These are phyloP conservation scores for Xerocomus spinulosus DNA, from an alignment of 768 basidiomycete species.

Conservation along the genomic window DNA sequence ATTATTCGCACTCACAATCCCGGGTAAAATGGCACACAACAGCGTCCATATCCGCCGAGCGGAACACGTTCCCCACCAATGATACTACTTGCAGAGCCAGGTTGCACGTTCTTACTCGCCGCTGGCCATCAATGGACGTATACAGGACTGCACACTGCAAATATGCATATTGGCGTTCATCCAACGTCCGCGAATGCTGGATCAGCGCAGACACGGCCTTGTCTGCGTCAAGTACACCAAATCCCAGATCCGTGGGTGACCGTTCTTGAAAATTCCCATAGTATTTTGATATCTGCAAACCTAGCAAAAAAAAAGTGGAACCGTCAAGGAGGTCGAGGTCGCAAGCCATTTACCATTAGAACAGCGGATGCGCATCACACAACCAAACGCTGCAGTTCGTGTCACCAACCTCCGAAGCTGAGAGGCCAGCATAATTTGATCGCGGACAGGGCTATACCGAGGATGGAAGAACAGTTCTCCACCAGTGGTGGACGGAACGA, in stretches of 20 bases:
- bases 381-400: slow-evolving; percentile 75
- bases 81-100: slow-evolving; percentile 76
- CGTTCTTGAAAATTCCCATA: slow-evolving; percentile 70
- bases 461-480: slow-evolving; percentile 93
- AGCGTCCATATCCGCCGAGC: slow-evolving; percentile 86
- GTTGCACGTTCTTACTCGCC: slow-evolving; percentile 83
- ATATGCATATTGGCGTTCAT: slow-evolving; percentile 67
- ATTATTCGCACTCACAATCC: slow-evolving; percentile 56
- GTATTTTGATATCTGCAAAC: slow-evolving; percentile 60
- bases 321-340: slow-evolving; percentile 4
- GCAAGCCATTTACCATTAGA: slow-evolving; percentile 62
- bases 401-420: slow-evolving; percentile 67
- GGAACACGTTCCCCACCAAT: slow-evolving; percentile 88
- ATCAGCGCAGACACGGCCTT: slow-evolving; percentile 73
- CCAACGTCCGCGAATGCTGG: slow-evolving; percentile 64
- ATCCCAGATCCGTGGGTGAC: slow-evolving; percentile 67
- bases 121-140: slow-evolving; percentile 69
- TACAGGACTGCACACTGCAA: slow-evolving; percentile 88
- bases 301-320: slow-evolving; percentile 31
- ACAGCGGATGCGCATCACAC: slow-evolving; percentile 74
- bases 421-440: slow-evolving; percentile 61
- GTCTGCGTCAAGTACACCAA: slow-evolving; percentile 78
- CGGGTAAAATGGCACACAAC: slow-evolving; percentile 70
- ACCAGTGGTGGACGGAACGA: slow-evolving; percentile 69
- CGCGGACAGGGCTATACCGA: slow-evolving; percentile 70